phyloP scores from a whole-genome alignment of 2,329 filamentous ascomycete genomes.

The Fusarium clavum region DNA sequence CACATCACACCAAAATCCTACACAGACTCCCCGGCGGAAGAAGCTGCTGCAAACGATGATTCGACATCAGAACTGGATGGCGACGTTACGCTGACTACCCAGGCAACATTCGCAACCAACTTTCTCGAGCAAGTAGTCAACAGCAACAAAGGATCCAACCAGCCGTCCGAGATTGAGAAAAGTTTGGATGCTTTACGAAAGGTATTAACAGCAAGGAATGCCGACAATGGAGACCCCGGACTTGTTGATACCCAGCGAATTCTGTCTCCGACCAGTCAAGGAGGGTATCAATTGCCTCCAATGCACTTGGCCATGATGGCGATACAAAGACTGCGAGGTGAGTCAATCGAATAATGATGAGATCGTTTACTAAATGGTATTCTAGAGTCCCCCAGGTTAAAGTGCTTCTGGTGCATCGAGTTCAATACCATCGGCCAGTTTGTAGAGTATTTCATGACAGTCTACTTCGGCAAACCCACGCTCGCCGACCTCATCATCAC shows the following conservation, averaged over 20 bases:
- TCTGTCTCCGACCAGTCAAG: not conserved
- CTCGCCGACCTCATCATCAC: slow-evolving; percentile 11
- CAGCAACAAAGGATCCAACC: not conserved
- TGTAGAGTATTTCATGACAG: slow-evolving; percentile 23
- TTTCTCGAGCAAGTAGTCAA: slow-evolving; percentile 11
- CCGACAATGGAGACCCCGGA: not conserved
- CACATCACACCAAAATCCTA: not conserved
- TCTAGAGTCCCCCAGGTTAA: too few species aligned
- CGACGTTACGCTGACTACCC: slow-evolving; percentile 4
- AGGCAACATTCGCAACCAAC: slow-evolving; percentile 8
- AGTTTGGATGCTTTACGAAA: not conserved
- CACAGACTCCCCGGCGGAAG: not conserved
- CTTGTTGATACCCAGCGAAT: not conserved
- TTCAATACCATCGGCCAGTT: slow-evolving; percentile 8
- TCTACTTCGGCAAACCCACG: slow-evolving; percentile 19
- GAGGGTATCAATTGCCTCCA: not conserved
- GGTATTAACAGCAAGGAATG: not conserved
- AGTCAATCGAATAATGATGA: rapidly evolving
- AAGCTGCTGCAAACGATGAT: rapidly evolving
- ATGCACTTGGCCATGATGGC: slow-evolving; percentile 13
- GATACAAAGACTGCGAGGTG: slow-evolving; percentile 7
- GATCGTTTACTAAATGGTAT: rapidly evolving
- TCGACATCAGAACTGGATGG: not conserved
- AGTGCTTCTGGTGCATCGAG: slow-evolving; percentile 8
- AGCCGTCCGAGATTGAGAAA: not conserved